These are phyloP conservation scores for Pelargonium nanum DNA, from an alignment of 345 rosid species.

Conservation along the genomic window DNA sequence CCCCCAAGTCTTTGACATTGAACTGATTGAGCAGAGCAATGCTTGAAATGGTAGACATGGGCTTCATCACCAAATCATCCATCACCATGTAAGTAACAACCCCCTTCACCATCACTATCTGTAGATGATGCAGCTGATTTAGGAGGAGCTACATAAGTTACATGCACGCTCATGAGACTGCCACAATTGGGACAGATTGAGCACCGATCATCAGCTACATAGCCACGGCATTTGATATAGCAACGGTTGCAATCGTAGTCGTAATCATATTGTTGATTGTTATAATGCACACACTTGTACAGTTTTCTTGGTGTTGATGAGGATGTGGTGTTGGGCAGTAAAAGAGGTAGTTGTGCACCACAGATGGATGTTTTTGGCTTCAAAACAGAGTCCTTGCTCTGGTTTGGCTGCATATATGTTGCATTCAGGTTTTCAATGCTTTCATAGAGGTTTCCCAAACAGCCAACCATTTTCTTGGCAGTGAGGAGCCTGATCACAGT, in stretches of 20 bases:
- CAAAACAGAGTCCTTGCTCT: neutral
- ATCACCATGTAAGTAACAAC: constrained; percentile 21
- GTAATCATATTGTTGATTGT: neutral
- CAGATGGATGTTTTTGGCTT: neutral
- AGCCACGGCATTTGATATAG: too few relatives aligned
- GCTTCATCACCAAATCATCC: constrained; percentile 22
- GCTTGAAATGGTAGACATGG: constrained; percentile 16
- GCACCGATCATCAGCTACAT: neutral
- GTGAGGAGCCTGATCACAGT: constrained; percentile 1
- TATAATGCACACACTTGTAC: neutral
- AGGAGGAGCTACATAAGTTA: neutral
- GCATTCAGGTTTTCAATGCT: neutral
- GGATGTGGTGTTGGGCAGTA: neutral
- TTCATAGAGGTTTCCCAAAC: neutral
- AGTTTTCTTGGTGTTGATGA: neutral
- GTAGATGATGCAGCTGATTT: neutral
- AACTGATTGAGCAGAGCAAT: constrained; percentile 7
- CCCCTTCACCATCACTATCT: constrained; percentile 10
- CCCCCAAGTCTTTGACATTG: constrained; percentile 3
- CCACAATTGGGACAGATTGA: neutral
- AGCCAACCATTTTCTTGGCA: neutral
- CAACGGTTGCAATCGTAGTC: too few relatives aligned
- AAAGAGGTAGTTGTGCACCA: neutral
- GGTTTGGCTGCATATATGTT: neutral
- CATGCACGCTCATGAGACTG: rapidly evolving